Evolutionary conservation across 148 eudicot species (phyloP).

Genomic region (Arctostaphylos glauca): DNA sequence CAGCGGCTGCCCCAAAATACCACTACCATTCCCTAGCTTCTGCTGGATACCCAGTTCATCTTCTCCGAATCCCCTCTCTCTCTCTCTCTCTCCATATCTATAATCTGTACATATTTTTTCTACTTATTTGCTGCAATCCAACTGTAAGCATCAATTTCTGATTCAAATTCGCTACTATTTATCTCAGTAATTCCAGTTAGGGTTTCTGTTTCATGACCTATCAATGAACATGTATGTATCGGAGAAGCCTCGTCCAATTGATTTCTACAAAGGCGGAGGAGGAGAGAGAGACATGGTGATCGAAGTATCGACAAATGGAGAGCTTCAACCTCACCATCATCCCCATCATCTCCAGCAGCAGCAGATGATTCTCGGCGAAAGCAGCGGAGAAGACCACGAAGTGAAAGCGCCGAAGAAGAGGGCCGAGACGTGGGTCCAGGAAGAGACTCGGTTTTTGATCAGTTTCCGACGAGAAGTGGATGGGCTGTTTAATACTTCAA

Average conservation of each 20-base stretch:
- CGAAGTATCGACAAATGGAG: conserved; percentile 21
- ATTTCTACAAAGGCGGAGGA: conserved; percentile 13
- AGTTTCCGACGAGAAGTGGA: conserved; percentile 60
- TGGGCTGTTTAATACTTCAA: conserved; percentile 66
- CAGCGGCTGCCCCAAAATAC: too few species aligned
- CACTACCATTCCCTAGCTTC: not conserved
- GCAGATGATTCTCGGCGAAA: conserved; percentile 25
- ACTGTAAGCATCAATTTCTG: not conserved
- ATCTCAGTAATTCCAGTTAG: not conserved
- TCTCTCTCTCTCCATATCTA: not conserved
- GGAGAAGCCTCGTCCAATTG: conserved; percentile 20
- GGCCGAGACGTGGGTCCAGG: conserved; percentile 88
- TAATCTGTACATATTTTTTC: not conserved
- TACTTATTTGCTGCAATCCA: too few species aligned
- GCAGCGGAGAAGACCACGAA: conserved; percentile 27
- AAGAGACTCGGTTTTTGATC: conserved; percentile 66
- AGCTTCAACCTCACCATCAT: conserved; percentile 17
- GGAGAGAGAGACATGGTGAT: conserved; percentile 17
- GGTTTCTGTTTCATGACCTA: not conserved
- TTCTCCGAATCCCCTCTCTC: too few species aligned
- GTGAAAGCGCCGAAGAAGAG: conserved; percentile 53
- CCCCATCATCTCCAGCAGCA: conserved; percentile 20
- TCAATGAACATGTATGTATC: conserved; percentile 8
- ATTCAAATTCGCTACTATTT: not conserved
- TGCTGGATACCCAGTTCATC: not conserved